These are phyloP conservation scores for Aeschynomene evenia DNA, from an alignment of 306 rosid species.

Conservation along the genomic window DNA sequence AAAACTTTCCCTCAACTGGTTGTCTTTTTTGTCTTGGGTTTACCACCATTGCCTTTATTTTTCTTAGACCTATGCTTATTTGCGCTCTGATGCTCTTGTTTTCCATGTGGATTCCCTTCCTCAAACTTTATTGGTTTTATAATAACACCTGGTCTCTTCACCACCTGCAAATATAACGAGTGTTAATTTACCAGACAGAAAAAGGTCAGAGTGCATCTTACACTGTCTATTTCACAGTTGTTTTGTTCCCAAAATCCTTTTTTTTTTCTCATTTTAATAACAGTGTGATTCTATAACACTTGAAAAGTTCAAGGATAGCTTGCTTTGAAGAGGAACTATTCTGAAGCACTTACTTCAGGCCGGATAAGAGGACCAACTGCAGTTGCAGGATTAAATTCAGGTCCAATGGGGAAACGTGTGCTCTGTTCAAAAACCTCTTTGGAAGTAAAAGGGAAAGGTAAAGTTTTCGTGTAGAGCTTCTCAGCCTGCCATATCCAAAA, in stretches of 20 bases:
- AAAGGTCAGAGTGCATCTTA: neutral
- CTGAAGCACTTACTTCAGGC: slow-evolving; percentile 69
- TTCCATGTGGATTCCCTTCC: slow-evolving; percentile 71
- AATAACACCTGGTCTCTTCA: slow-evolving; percentile 77
- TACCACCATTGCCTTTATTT: slow-evolving; percentile 38
- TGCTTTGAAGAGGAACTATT: slow-evolving; percentile 20
- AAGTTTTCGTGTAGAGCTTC: slow-evolving; percentile 65
- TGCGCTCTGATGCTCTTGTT: slow-evolving; percentile 40
- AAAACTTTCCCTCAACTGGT: slow-evolving; percentile 23
- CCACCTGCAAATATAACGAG: slow-evolving; percentile 58
- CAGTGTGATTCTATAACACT: neutral
- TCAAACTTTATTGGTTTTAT: slow-evolving; percentile 68
- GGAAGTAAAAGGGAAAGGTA: slow-evolving; percentile 84
- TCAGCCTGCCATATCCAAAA: slow-evolving; percentile 69
- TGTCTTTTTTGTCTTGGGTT: slow-evolving; percentile 41
- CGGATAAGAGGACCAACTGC: slow-evolving; percentile 69
- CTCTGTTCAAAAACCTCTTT: slow-evolving; percentile 78
- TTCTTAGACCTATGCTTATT: slow-evolving; percentile 45
- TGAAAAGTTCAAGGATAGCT: neutral
- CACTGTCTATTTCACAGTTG: neutral
- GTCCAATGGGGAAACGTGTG: slow-evolving; percentile 86
- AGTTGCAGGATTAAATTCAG: slow-evolving; percentile 88
- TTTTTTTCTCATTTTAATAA: neutral
- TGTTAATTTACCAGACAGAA: neutral
- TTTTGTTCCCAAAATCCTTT: neutral